Conservation (phyloP, 768 basidiomycete species). For the Termitomyces sp. region DNA sequence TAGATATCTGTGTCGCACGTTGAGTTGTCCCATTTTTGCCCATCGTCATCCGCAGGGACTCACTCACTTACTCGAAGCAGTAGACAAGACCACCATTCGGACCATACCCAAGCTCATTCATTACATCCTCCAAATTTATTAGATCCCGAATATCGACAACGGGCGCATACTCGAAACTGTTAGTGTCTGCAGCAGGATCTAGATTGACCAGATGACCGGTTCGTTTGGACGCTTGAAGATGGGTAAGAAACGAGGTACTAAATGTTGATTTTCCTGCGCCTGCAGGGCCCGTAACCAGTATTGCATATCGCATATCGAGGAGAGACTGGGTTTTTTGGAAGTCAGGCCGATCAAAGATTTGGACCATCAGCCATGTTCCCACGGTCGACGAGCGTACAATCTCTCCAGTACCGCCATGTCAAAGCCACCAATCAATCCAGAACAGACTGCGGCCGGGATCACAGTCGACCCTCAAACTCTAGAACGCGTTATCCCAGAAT, state of each 20-base stretch:
- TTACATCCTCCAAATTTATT: conserved; percentile 90
- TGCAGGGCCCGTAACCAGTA: conserved; percentile 91
- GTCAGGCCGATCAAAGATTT: not conserved
- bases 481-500: conserved; percentile 86
- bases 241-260: conserved; percentile 82
- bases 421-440: conserved; percentile 69
- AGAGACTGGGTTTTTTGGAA: not conserved
- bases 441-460: conserved; percentile 73
- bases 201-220: conserved; percentile 93
- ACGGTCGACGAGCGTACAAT: conserved; percentile 11
- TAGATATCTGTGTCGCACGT: conserved; percentile 66
- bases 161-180: conserved; percentile 90
- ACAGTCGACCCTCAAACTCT: conserved; percentile 81
- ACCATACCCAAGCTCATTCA: conserved; percentile 92
- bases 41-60: conserved; percentile 3
- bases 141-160: conserved; percentile 92
- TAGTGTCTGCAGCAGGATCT: conserved; percentile 86
- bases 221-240: conserved; percentile 78
- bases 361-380: conserved; percentile 8
- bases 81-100: conserved; percentile 97
- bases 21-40: not conserved
- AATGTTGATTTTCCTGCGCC: conserved; percentile 98
- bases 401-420: conserved; percentile 49
- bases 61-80: conserved; percentile 97
- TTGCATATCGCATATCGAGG: conserved; percentile 80